A percentile compares a stretch with the other conserved stretches of the same genome.
These are phyloP conservation scores for Aspergillus cavernicola DNA, from an alignment of 495 filamentous ascomycete genomes.

Conservation along the genomic window DNA sequence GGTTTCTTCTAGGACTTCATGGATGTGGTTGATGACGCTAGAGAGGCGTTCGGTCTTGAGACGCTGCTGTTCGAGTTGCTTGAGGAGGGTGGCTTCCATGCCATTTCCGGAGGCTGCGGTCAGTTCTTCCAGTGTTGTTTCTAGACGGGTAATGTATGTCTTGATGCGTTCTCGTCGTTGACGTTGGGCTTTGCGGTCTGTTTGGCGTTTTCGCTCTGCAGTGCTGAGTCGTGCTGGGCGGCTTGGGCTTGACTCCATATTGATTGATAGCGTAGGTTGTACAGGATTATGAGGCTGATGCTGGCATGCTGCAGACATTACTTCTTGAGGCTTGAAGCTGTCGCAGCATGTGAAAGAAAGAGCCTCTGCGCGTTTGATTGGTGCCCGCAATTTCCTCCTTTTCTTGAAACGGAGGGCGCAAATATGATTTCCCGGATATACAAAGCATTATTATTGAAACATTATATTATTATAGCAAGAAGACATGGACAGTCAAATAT, in stretches of 20 bases:
- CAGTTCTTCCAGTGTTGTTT: conserved; percentile 10
- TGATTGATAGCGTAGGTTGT: no score
- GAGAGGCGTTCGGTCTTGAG: conserved; percentile 9
- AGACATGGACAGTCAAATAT: no score
- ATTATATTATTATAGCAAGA: no score
- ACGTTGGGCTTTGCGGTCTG: conserved; percentile 14
- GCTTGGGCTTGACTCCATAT: conserved; percentile 3
- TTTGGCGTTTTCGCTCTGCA: conserved; percentile 11
- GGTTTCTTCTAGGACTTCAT: conserved; percentile 8
- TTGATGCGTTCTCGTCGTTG: conserved; percentile 15
- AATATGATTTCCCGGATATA: background rate
- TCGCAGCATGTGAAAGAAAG: background rate
- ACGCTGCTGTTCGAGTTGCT: conserved; percentile 12
- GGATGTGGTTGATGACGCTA: conserved; percentile 10
- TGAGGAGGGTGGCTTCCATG: conserved; percentile 11
- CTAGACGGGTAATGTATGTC: conserved; percentile 9
- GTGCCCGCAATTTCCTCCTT: conserved; percentile 8
- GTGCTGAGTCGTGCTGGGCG: conserved; percentile 6
- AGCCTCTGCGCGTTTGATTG: background rate
- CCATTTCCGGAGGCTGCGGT: conserved; percentile 10
- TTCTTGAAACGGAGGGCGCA: background rate
- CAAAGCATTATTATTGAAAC: background rate
- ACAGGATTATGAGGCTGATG: no score
- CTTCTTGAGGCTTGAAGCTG: no score
- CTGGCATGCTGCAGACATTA: no score